Conservation (phyloP, 345 rosid species). For the Carallia brachiata region DNA sequence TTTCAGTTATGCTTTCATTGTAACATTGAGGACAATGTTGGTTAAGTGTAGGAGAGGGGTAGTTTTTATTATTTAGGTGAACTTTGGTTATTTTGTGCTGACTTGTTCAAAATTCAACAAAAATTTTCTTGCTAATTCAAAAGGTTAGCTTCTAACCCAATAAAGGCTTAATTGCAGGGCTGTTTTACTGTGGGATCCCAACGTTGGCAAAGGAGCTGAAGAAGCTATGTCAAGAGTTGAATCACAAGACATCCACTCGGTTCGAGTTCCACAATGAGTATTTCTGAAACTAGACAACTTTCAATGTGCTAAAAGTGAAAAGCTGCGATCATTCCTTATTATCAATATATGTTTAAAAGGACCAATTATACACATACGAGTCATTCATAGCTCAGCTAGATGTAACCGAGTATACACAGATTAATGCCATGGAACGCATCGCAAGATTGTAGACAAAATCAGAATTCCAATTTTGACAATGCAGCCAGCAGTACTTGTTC, state of each 20-base stretch:
- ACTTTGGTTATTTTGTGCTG: no score
- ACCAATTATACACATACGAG: conserved; percentile 1
- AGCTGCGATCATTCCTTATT: conserved; percentile 19
- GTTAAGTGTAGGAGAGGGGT: no score
- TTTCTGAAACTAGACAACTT: conserved; percentile 44
- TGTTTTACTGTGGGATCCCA: conserved; percentile 91
- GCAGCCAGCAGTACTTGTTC: not conserved
- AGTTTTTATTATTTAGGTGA: no score
- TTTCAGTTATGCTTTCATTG: no score
- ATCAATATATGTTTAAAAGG: conserved; percentile 3
- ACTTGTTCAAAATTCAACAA: no score
- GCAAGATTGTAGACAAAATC: not conserved
- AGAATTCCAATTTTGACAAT: conserved; percentile 7
- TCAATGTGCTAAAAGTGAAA: not conserved
- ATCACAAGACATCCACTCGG: conserved; percentile 67
- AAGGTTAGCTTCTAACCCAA: not conserved
- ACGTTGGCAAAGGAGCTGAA: conserved; percentile 81
- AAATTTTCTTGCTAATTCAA: not conserved
- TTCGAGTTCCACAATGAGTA: conserved; percentile 93
- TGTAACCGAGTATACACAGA: conserved; percentile 10
- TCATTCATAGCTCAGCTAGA: conserved; percentile 7
- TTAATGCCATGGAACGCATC: not conserved
- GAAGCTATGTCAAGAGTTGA: conserved; percentile 64
- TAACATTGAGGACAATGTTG: no score
- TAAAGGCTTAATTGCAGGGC: conserved; percentile 49